These are phyloP conservation scores for Cystofilobasidium ferigula DNA, from an alignment of 768 basidiomycete species.

Conservation along the genomic window DNA sequence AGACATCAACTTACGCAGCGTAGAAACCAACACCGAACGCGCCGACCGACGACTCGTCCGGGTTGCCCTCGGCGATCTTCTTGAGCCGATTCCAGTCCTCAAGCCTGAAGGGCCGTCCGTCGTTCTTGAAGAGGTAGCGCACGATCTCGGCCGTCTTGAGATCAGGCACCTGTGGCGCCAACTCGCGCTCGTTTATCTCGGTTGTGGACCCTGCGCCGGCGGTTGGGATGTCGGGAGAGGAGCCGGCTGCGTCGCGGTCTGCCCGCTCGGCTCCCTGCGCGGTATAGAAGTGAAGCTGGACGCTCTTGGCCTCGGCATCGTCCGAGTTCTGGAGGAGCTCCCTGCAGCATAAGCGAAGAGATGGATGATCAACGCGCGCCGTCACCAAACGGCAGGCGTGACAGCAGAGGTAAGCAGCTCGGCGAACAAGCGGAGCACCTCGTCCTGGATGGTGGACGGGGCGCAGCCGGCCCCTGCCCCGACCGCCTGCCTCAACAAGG, in stretches of 20 bases:
- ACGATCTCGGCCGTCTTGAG: conserved; percentile 45
- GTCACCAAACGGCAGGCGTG: too few species aligned
- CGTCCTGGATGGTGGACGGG: neutral
- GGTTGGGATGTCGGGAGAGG: neutral
- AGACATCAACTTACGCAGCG: neutral
- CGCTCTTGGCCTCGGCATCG: conserved; percentile 14
- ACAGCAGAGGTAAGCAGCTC: too few species aligned
- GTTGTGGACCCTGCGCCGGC: neutral
- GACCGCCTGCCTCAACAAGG: neutral
- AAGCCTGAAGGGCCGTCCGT: conserved; percentile 62
- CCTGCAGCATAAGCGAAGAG: too few species aligned
- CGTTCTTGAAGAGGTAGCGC: conserved; percentile 78
- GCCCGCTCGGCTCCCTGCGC: conserved; percentile 28
- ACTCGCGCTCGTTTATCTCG: neutral
- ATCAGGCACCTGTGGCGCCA: conserved; percentile 3
- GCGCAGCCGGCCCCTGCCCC: too few species aligned
- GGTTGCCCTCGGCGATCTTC: conserved; percentile 94
- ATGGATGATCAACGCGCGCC: neutral
- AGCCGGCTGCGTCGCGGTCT: neutral
- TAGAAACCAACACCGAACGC: conserved; percentile 63
- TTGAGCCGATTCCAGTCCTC: conserved; percentile 82
- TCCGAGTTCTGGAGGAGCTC: conserved; percentile 85
- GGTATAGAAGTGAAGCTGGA: conserved; percentile 35
- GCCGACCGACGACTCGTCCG: conserved; percentile 87
- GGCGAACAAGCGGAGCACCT: conserved; percentile 8